These are phyloP conservation scores for Zygnema circumcarinatum DNA, from an alignment of 139 green algal genomes.

Conservation along the genomic window DNA sequence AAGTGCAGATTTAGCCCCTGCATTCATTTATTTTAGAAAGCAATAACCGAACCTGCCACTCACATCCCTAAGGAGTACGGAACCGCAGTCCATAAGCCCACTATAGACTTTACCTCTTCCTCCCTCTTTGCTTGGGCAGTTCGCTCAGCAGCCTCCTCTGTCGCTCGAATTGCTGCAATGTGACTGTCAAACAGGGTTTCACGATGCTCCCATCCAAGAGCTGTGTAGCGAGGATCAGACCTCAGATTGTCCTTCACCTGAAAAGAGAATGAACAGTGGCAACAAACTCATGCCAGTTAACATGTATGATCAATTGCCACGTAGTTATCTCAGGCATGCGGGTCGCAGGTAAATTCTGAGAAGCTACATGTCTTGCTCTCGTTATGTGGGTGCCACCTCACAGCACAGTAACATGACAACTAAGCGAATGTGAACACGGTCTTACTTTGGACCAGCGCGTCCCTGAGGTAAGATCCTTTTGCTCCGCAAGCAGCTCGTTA, in stretches of 20 bases:
- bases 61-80: constrained; percentile 10
- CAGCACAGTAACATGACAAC: background rate
- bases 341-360: too few relatives aligned
- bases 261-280: background rate
- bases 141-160: constrained; percentile 27
- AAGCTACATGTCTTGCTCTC: too few relatives aligned
- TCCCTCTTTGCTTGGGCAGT: constrained; percentile 47
- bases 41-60: too few relatives aligned
- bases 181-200: constrained; percentile 31
- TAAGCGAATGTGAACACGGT: constrained; percentile 4
- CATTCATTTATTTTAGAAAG: too few relatives aligned
- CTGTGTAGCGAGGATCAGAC: constrained; percentile 24
- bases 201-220: constrained; percentile 7
- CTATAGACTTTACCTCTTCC: constrained; percentile 23
- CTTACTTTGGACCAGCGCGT: constrained; percentile 47
- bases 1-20: too few relatives aligned
- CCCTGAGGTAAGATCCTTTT: background rate
- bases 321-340: too few relatives aligned
- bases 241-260: constrained; percentile 40
- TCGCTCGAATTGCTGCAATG: background rate
- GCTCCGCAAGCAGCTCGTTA: constrained; percentile 53
- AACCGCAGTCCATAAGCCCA: constrained; percentile 1
- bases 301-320: too few relatives aligned
- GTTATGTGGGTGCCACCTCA: background rate
- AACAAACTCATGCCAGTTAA: background rate